These are phyloP conservation scores for Phytophthora capsici DNA, from an alignment of 352 stramenopile species.

Conservation along the genomic window DNA sequence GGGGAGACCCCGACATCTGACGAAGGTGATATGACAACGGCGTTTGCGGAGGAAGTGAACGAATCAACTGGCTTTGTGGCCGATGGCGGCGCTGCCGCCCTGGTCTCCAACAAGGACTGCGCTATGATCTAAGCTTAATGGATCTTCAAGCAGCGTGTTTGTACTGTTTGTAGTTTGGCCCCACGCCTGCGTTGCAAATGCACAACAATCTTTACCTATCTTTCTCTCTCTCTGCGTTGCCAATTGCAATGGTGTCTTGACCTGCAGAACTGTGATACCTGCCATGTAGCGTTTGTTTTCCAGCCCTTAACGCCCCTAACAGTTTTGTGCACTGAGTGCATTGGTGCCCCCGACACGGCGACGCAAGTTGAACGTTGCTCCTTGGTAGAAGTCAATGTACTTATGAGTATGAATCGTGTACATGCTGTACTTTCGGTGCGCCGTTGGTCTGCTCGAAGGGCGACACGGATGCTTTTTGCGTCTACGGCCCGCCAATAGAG, in stretches of 20 bases:
- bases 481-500: neutral
- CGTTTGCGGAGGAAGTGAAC: neutral
- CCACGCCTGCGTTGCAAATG: constrained; percentile 17
- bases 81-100: neutral
- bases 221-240: constrained; percentile 2
- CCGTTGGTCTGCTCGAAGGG: constrained; percentile 16
- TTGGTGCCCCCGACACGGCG: no score
- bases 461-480: constrained; percentile 4
- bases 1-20: neutral
- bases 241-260: neutral
- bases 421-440: constrained; percentile 16
- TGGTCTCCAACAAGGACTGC: constrained; percentile 2
- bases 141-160: neutral
- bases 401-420: neutral
- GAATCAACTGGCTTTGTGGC: neutral
- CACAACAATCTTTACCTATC: constrained; percentile 22
- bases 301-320: no score
- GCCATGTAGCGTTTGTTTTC: no score
- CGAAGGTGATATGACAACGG: constrained; percentile 2
- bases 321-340: no score
- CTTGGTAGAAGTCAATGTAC: no score
- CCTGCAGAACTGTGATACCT: no score
- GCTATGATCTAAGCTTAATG: constrained; percentile 11
- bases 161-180: constrained; percentile 14
- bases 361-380: no score